Evolutionary conservation across 345 rosid genomes (phyloP).

Genomic region (Odontarrhena argentea): DNA sequence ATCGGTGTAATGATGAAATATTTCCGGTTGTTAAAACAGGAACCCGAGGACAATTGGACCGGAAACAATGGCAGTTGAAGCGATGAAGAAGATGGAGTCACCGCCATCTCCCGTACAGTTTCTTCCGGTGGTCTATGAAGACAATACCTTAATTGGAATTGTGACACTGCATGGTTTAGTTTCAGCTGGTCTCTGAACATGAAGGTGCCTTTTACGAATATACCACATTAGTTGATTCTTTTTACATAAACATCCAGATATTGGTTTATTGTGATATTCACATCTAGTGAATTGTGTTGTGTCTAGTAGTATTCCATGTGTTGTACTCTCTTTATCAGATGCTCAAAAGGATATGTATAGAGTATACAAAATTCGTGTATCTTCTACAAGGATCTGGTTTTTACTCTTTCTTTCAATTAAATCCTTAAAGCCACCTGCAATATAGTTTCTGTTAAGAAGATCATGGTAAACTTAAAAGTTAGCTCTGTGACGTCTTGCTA

Average conservation of each 20-base stretch:
- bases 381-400: not conserved
- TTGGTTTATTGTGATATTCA: slow-evolving; percentile 27
- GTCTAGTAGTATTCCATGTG: slow-evolving; percentile 15
- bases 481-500: not conserved
- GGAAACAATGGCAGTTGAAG: slow-evolving; percentile 98
- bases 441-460: not conserved
- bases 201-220: slow-evolving; percentile 17
- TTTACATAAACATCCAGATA: slow-evolving; percentile 18
- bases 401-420: not conserved
- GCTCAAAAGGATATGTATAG: slow-evolving; percentile 27
- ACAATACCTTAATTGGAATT: slow-evolving; percentile 76
- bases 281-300: slow-evolving; percentile 28
- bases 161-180: slow-evolving; percentile 94
- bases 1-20: not conserved
- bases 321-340: slow-evolving; percentile 12
- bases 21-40: slow-evolving; percentile 48
- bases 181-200: slow-evolving; percentile 73
- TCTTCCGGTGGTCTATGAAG: slow-evolving; percentile 70
- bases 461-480: not conserved
- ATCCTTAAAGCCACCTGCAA: not conserved
- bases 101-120: slow-evolving; percentile 98
- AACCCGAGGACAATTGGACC: slow-evolving; percentile 79
- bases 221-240: slow-evolving; percentile 33
- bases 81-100: slow-evolving; percentile 95
- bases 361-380: slow-evolving; percentile 13